Conservation (phyloP, 345 rosid genomes). For the Boechera divaricarpa region DNA sequence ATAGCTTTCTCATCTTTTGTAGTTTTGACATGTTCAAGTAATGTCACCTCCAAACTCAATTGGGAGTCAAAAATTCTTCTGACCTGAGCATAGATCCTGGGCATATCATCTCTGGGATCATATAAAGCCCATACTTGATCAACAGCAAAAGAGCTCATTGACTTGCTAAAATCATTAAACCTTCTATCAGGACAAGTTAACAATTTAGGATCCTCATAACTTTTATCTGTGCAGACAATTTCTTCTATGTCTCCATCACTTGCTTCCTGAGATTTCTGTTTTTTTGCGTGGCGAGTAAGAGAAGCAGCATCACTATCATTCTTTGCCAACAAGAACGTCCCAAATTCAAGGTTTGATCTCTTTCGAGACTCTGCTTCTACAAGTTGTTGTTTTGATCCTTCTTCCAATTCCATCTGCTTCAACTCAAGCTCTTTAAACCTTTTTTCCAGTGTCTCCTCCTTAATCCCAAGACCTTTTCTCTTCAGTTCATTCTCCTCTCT, state of each 20-base stretch:
- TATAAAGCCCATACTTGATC: slow-evolving; percentile 79
- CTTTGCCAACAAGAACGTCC: neutral
- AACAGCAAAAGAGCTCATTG: slow-evolving; percentile 56
- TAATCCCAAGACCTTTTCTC: neutral
- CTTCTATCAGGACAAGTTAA: slow-evolving; percentile 57
- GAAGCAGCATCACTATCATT: slow-evolving; percentile 39
- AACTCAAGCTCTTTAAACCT: neutral
- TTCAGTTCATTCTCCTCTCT: slow-evolving; percentile 17
- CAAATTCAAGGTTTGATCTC: slow-evolving; percentile 24
- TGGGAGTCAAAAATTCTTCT: slow-evolving; percentile 51
- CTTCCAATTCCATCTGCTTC: slow-evolving; percentile 12
- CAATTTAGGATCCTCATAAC: slow-evolving; percentile 21
- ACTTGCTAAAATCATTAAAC: slow-evolving; percentile 60
- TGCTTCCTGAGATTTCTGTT: neutral
- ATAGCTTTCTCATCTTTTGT: slow-evolving; percentile 27
- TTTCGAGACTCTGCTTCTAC: neutral
- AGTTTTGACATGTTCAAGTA: slow-evolving; percentile 59
- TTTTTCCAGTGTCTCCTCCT: too few species aligned
- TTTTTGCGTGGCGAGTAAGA: slow-evolving; percentile 6
- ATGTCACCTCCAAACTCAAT: slow-evolving; percentile 61
- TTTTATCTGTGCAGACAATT: slow-evolving; percentile 10
- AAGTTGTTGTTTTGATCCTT: neutral
- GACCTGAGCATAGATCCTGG: slow-evolving; percentile 73
- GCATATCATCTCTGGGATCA: slow-evolving; percentile 74
- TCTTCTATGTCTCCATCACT: slow-evolving; percentile 22